Evolutionary conservation across 2,329 filamentous ascomycete genomes (phyloP).

Genomic region (Penicillium sp.): DNA sequence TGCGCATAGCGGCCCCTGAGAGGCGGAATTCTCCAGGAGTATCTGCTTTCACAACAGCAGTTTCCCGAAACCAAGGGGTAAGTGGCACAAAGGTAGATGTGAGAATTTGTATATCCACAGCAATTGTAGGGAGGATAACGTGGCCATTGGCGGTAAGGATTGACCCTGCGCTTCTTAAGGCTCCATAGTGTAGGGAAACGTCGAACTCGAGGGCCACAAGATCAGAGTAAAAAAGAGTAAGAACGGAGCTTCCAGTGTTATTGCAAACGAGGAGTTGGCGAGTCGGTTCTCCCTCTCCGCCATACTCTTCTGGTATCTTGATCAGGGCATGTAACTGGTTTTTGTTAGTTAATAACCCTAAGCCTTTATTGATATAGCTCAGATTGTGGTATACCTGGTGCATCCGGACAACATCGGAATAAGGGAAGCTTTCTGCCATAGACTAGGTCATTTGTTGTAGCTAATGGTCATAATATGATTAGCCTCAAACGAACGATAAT

Average conservation of each 20-base stretch:
- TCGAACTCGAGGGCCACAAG: not conserved
- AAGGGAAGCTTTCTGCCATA: too few species aligned
- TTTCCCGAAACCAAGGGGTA: not conserved
- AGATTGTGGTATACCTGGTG: not conserved
- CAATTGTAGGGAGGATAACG: not conserved
- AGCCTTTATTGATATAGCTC: not conserved
- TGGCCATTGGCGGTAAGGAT: not conserved
- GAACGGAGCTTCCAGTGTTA: not conserved
- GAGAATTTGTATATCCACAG: not conserved
- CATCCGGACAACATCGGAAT: too few species aligned
- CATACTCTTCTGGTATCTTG: not conserved
- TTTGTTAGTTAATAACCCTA: not conserved
- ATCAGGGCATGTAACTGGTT: not conserved
- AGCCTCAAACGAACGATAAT: too few species aligned
- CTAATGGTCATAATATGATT: too few species aligned
- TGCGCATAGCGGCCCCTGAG: not conserved
- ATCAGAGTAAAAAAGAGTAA: not conserved
- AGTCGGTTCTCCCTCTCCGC: not conserved
- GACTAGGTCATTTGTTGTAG: too few species aligned
- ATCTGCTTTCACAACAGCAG: not conserved
- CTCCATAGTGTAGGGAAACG: rapidly evolving
- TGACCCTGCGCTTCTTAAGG: not conserved
- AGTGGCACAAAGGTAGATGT: not conserved
- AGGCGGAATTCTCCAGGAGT: not conserved
- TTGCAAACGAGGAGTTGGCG: not conserved